phyloP scores from a whole-genome alignment of 306 rosid species.

The Delonix regia region DNA sequence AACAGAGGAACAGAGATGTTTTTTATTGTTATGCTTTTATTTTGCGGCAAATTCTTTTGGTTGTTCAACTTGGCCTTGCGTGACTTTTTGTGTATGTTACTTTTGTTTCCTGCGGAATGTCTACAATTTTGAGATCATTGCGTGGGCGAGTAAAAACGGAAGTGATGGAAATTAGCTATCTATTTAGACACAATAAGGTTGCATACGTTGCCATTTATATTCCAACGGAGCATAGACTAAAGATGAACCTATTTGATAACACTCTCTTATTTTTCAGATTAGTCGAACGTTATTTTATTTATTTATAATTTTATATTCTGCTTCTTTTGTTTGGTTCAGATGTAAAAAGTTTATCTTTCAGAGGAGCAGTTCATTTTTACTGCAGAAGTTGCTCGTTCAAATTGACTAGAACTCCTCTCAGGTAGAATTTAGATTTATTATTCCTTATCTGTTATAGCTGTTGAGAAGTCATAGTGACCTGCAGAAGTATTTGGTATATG shows the following conservation, averaged over 20 bases:
- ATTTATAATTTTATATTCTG: constrained; percentile 1
- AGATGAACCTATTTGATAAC: not conserved
- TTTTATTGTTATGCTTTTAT: no score
- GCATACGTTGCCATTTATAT: not conserved
- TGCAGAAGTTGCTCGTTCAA: constrained; percentile 68
- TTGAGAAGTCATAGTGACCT: not conserved
- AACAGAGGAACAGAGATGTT: not conserved
- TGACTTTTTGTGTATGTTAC: not conserved
- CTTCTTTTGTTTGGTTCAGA: constrained; percentile 50
- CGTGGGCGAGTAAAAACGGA: not conserved
- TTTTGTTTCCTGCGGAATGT: not conserved
- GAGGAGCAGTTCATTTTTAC: constrained; percentile 66
- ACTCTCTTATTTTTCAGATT: not conserved
- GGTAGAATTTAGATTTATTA: constrained; percentile 43
- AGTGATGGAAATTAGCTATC: not conserved
- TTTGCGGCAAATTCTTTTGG: not conserved
- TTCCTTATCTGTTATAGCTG: not conserved
- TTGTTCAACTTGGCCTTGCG: not conserved
- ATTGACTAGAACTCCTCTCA: constrained; percentile 66
- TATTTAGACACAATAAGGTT: not conserved
- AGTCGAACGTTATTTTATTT: not conserved
- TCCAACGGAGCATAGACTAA: not conserved
- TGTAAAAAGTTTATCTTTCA: constrained; percentile 49
- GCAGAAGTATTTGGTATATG: not conserved
- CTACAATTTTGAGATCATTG: not conserved